Percentiles rank a stretch among this genome's conserved stretches.
phyloP scores from a whole-genome alignment of 108 stramenopile genomes.

The Skeletonema menzelii region DNA sequence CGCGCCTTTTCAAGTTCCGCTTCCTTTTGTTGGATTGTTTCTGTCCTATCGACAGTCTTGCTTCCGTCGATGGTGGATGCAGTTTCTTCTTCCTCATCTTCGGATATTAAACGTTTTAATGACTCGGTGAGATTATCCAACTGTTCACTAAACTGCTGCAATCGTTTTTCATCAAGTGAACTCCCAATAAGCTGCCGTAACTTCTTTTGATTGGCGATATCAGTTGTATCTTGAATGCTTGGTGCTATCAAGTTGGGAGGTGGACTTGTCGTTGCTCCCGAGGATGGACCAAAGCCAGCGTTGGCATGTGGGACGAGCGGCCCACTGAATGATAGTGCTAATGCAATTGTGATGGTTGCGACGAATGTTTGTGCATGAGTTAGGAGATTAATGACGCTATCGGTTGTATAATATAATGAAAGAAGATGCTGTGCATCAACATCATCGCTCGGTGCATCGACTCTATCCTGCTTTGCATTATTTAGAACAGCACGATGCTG shows the following conservation, averaged over 20 bases:
- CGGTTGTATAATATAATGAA: neutral
- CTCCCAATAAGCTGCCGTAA: conserved; percentile 12
- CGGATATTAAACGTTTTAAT: neutral
- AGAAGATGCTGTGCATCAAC: too few species aligned
- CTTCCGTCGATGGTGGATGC: too few species aligned
- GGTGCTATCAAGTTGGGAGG: conserved; percentile 13
- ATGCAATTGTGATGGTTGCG: neutral
- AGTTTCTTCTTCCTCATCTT: conserved; percentile 2
- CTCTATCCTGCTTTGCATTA: too few species aligned
- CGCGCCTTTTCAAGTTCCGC: conserved; percentile 9
- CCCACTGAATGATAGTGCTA: neutral
- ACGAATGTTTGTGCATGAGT: too few species aligned
- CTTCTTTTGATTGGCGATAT: conserved; percentile 4
- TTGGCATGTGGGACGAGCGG: neutral
- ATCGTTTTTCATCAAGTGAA: conserved; percentile 4
- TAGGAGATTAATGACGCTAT: neutral
- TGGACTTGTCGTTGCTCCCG: conserved; percentile 17
- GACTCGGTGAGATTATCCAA: conserved; percentile 15
- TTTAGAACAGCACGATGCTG: too few species aligned
- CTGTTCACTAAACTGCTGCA: conserved; percentile 20
- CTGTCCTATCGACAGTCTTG: too few species aligned
- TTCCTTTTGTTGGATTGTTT: neutral
- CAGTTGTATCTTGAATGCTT: neutral
- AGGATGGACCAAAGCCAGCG: conserved; percentile 31
- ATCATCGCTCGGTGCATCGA: too few species aligned